These are phyloP conservation scores for Neonectria neomacrospora DNA, from an alignment of 2,329 filamentous ascomycete genomes.

Conservation along the genomic window DNA sequence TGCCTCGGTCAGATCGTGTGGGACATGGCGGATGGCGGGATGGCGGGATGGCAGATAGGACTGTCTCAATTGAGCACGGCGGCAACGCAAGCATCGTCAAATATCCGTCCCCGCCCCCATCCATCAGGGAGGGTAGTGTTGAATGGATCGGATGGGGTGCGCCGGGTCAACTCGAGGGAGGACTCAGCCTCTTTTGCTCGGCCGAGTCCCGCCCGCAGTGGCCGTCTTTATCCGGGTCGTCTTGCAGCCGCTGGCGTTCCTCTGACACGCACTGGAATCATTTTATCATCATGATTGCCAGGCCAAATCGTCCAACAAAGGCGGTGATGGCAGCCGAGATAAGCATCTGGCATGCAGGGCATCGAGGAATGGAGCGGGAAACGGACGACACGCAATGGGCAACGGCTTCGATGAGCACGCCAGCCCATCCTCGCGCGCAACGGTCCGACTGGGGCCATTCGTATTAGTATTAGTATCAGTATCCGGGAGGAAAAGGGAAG, in stretches of 20 bases:
- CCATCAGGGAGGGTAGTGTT: slow-evolving; percentile 9
- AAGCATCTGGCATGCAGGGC: slow-evolving; percentile 20
- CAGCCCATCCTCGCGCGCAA: slow-evolving; percentile 3
- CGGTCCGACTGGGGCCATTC: slow-evolving; percentile 8
- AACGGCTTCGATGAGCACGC: slow-evolving; percentile 14
- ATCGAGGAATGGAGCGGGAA: slow-evolving; percentile 27
- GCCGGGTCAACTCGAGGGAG: background rate
- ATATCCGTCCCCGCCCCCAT: slow-evolving; percentile 21
- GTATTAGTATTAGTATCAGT: slow-evolving; percentile 23
- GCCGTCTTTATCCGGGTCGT: slow-evolving; percentile 19
- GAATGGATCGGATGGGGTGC: slow-evolving; percentile 6
- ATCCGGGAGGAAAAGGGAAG: slow-evolving; percentile 22
- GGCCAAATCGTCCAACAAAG: slow-evolving; percentile 39
- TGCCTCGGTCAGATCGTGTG: slow-evolving; percentile 26
- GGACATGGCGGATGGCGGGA: slow-evolving; percentile 20
- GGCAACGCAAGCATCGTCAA: slow-evolving; percentile 30
- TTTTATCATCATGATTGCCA: slow-evolving; percentile 18
- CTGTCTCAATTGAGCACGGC: slow-evolving; percentile 23
- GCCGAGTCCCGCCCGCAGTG: slow-evolving; percentile 30
- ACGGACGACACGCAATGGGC: slow-evolving; percentile 16
- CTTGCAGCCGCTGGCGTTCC: background rate
- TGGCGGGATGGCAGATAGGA: slow-evolving; percentile 21
- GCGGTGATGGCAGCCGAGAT: slow-evolving; percentile 36
- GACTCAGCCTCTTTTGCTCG: slow-evolving; percentile 22
- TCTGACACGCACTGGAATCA: slow-evolving; percentile 18